phyloP scores from a whole-genome alignment of 176 grass and related monocot genomes.

The Carex myosuroides region DNA sequence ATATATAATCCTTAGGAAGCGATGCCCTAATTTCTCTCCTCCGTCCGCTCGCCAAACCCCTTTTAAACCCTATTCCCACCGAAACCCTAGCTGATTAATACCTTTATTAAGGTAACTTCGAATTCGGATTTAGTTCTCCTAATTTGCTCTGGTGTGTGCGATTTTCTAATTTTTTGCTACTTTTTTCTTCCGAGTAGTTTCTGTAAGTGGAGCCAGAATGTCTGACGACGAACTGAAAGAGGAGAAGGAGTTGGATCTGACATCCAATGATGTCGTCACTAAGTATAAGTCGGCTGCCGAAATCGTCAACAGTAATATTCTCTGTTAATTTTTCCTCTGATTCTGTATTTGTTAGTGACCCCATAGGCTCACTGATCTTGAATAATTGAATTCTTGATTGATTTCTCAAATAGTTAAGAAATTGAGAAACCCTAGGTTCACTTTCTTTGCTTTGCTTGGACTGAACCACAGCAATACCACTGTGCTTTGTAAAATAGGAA shows the following conservation, averaged over 20 bases:
- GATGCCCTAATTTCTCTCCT: slow-evolving; percentile 24
- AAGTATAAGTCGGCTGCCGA: slow-evolving; percentile 95
- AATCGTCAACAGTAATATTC: slow-evolving; percentile 74
- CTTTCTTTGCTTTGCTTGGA: not conserved
- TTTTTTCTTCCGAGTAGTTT: not conserved
- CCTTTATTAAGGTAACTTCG: not conserved
- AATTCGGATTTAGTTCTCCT: not conserved
- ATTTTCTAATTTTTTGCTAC: not conserved
- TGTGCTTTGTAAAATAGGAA: not conserved
- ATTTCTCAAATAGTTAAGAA: not conserved
- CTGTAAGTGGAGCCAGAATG: slow-evolving; percentile 10
- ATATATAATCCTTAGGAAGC: not conserved
- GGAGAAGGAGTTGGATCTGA: slow-evolving; percentile 98
- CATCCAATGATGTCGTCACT: slow-evolving; percentile 83
- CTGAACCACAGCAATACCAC: not conserved
- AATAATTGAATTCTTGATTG: not conserved
- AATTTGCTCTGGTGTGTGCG: not conserved
- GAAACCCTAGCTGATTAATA: slow-evolving; percentile 10
- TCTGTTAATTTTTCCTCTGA: not conserved
- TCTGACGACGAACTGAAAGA: slow-evolving; percentile 91
- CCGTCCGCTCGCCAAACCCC: slow-evolving; percentile 23
- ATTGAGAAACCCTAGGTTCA: not conserved
- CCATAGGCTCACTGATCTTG: not conserved
- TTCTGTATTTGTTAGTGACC: not conserved
- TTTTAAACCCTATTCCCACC: slow-evolving; percentile 2